A percentile compares a stretch with the other conserved stretches of the same genome.
These are phyloP conservation scores for Macaranga tanarius DNA, from an alignment of 441 rosid species.

Conservation along the genomic window DNA sequence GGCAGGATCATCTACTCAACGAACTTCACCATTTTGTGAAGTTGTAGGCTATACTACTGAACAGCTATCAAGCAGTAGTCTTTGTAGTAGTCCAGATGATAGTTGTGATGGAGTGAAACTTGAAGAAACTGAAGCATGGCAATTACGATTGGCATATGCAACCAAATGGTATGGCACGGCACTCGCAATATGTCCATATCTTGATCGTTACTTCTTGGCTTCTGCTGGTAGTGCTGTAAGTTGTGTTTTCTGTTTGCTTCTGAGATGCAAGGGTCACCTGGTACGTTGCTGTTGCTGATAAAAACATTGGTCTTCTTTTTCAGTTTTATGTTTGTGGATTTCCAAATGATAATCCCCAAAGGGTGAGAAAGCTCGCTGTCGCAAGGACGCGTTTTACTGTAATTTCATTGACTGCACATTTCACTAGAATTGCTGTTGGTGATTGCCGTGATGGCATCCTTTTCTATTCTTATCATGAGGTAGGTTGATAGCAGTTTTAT, in stretches of 20 bases:
- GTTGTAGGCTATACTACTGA: conserved; percentile 67
- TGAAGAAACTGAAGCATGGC: conserved; percentile 87
- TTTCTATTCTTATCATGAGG: conserved; percentile 90
- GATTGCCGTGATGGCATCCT: conserved; percentile 99
- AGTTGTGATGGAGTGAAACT: conserved; percentile 80
- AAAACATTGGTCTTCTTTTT: conserved; percentile 31
- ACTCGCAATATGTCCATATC: conserved; percentile 92
- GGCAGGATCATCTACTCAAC: conserved; percentile 73
- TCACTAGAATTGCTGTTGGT: conserved; percentile 90
- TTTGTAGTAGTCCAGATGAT: conserved; percentile 88
- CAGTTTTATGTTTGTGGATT: conserved; percentile 94
- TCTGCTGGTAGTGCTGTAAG: conserved; percentile 99
- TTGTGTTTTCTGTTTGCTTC: conserved; percentile 28
- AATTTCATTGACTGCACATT: conserved; percentile 67
- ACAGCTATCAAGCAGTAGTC: conserved; percentile 79
- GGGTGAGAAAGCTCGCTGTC: conserved; percentile 65
- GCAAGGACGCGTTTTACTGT: conserved; percentile 95
- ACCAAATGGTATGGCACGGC: conserved; percentile 78
- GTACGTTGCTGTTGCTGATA: conserved; percentile 21
- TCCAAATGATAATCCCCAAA: conserved; percentile 66
- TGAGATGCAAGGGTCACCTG: conserved; percentile 17
- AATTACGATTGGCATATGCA: conserved; percentile 58
- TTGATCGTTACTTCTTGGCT: conserved; percentile 82
- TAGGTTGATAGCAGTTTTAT: conserved; percentile 30
- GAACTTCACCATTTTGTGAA: conserved; percentile 84